Evolutionary conservation across 306 rosid species (phyloP).

Genomic region (Cucurbita ficifolia): DNA sequence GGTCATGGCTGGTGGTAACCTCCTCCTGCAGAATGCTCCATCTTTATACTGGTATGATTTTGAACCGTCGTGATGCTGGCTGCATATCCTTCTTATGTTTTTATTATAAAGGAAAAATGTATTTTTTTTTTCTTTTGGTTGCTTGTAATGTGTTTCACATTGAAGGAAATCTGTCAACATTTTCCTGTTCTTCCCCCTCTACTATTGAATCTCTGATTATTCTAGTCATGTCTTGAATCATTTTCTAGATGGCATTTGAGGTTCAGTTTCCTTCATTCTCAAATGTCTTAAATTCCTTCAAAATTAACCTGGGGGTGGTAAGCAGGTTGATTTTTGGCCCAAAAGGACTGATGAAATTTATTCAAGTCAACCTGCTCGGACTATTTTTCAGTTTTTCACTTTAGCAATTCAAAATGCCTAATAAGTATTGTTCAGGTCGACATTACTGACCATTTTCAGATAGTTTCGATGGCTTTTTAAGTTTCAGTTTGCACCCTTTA

Average conservation of each 20-base stretch:
- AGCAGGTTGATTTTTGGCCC: background rate
- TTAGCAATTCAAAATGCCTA: background rate
- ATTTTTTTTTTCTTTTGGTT: background rate
- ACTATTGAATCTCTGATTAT: background rate
- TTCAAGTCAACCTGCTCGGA: background rate
- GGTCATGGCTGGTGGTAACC: slow-evolving; percentile 76
- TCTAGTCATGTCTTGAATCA: background rate
- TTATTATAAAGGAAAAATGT: background rate
- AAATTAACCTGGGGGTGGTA: background rate
- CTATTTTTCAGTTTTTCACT: background rate
- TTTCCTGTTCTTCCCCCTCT: background rate
- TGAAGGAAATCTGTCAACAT: background rate
- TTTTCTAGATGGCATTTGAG: background rate
- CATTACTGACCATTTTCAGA: background rate
- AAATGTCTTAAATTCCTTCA: background rate
- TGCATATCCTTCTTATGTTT: background rate
- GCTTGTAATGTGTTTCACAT: background rate
- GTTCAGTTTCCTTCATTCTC: background rate
- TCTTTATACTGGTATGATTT: slow-evolving; percentile 68
- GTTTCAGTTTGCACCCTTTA: background rate
- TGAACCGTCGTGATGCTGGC: slow-evolving; percentile 2
- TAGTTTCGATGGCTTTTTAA: background rate
- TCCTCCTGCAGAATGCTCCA: slow-evolving; percentile 63
- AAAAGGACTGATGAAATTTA: background rate
- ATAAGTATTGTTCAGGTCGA: background rate